Evolutionary conservation across 202 grass and related monocot species (phyloP).

Genomic region (Miscanthus sacchariflorus): DNA sequence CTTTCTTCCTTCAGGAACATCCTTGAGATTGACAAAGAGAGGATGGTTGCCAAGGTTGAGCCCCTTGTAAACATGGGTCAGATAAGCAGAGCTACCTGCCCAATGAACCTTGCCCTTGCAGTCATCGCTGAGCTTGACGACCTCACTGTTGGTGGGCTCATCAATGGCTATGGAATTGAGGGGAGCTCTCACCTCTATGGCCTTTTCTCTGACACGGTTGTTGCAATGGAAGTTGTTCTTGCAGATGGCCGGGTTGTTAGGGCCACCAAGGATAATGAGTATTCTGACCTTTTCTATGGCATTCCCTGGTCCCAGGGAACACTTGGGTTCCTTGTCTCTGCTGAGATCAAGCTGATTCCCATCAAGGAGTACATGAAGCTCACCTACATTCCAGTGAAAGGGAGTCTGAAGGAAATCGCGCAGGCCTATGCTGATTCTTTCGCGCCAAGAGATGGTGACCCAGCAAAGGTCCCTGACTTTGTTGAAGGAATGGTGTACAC

Average conservation of each 20-base stretch:
- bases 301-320: constrained; percentile 98
- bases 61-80: constrained; percentile 94
- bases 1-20: constrained; percentile 84
- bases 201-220: constrained; percentile 94
- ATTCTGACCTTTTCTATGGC: constrained; percentile 91
- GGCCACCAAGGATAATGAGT: constrained; percentile 91
- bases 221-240: constrained; percentile 85
- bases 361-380: constrained; percentile 98
- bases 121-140: constrained; percentile 95
- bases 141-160: constrained; percentile 88
- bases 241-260: constrained; percentile 79
- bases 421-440: constrained; percentile 83
- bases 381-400: constrained; percentile 71
- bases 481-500: constrained; percentile 89
- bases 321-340: constrained; percentile 85
- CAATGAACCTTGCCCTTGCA: constrained; percentile 82
- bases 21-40: constrained; percentile 70
- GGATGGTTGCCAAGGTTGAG: constrained; percentile 64
- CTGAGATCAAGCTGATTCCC: constrained; percentile 94
- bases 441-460: constrained; percentile 77
- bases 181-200: constrained; percentile 98
- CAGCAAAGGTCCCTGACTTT: constrained; percentile 83
- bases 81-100: constrained; percentile 75
- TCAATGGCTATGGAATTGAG: constrained; percentile 93
- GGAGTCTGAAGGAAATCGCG: constrained; percentile 63